Evolutionary conservation across 1,139 yeast species (phyloP), one percentile per base, ranked within the genome.

Genomic region (Kluyveromyces marxianus): DNA sequence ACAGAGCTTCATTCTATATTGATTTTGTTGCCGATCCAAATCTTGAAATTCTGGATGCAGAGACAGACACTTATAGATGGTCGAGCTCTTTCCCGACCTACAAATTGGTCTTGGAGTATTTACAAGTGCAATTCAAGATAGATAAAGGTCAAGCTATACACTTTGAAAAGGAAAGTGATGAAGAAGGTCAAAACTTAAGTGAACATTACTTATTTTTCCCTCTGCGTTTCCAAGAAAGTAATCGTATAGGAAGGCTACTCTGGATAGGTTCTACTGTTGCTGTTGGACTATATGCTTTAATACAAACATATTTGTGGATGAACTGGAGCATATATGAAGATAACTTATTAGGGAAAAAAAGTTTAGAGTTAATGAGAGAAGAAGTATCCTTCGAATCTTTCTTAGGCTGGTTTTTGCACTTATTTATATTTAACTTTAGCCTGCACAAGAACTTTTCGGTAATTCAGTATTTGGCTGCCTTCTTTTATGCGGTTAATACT

Each of bases 1-100:
- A 76, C 8, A 75, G 79, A 54, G 71, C 90, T 0, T 63, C 76
- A 39, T 86, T 94, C 81, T 75, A 70, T 53, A 69, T 86, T 42
- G 95, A 85, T 8, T 44, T 35, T 2, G 35, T 42, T n/a, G 14
- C 35, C 54, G 65, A 66, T 48, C 80, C 80, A 54, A 63, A 67
- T n/a, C n/a, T n/a, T n/a, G n/a, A n/a, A n/a, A n/a, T n/a, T n/a
- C n/a, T n/a, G n/a, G 4, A 32, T 10, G n/a, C 14, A 14, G 25
- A 7, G 5, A n/a, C 8, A 2, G 27, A 26, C 10, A 26, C 3
- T 7, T 40, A 34, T 27, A 6, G 27, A 33, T 40, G 43, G 43
- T 33, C 43, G 3, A 26, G 25, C n/a, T 10, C 14, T 5, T 37
- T 21, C 40, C n/a, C 83, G 80, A 58, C 83, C 85, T 55, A 31